These are phyloP conservation scores for Zoysia pacifica DNA, from an alignment of 176 grass and related monocot species.

Conservation along the genomic window DNA sequence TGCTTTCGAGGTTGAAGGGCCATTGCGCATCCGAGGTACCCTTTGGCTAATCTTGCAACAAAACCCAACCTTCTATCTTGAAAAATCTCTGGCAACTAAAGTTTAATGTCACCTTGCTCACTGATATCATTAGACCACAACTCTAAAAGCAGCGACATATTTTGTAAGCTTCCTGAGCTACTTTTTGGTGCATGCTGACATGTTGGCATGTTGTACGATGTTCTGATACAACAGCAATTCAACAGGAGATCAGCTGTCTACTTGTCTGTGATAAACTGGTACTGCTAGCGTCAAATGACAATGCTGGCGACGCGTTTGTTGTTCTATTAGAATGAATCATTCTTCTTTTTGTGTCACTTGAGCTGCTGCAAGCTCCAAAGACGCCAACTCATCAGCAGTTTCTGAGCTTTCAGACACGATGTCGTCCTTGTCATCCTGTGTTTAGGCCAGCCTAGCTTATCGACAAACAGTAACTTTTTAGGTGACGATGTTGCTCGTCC, in stretches of 20 bases:
- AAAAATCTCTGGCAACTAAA: constrained; percentile 11
- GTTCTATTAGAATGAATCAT: background rate
- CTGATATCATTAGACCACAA: constrained; percentile 4
- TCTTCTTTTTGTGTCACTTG: background rate
- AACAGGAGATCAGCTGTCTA: background rate
- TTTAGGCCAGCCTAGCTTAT: constrained; percentile 3
- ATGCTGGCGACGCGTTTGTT: background rate
- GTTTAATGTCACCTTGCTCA: background rate
- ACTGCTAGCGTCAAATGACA: constrained; percentile 8
- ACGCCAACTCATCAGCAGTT: constrained; percentile 13
- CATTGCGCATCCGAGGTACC: constrained; percentile 17
- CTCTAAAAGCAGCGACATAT: background rate
- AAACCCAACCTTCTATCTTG: background rate
- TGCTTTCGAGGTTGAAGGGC: constrained; percentile 1
- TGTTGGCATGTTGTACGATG: no score
- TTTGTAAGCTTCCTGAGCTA: background rate
- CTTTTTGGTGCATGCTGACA: no score
- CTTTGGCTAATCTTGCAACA: constrained; percentile 10
- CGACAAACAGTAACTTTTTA: constrained; percentile 32
- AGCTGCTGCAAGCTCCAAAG: constrained; percentile 17
- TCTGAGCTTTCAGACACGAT: background rate
- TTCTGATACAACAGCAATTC: background rate
- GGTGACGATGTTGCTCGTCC: background rate
- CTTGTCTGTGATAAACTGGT: constrained; percentile 7
- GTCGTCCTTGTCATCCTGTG: constrained; percentile 15